These are phyloP conservation scores for Hypoxylon fuscum DNA, from an alignment of 495 filamentous ascomycete genomes.

Conservation along the genomic window DNA sequence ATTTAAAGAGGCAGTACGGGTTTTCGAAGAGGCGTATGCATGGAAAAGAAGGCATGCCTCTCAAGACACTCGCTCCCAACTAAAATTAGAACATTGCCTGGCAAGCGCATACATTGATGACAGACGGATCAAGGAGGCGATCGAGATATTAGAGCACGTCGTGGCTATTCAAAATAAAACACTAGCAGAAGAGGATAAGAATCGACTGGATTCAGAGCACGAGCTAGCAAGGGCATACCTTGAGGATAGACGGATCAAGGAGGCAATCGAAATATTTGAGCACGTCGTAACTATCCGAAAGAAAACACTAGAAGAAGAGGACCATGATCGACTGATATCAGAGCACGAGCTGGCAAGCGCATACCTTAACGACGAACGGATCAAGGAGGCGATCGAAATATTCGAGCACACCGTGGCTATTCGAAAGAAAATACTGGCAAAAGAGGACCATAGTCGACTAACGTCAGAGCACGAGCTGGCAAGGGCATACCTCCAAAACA, in stretches of 20 bases:
- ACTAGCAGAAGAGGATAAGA: neutral
- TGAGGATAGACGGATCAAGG: neutral
- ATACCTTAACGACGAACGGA: too few species aligned
- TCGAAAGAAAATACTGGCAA: too few species aligned
- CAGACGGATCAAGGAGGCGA: neutral
- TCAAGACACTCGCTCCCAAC: neutral
- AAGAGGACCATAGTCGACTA: neutral
- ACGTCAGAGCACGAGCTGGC: neutral
- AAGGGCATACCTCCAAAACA: neutral
- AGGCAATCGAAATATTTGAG: neutral
- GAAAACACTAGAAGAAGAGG: neutral
- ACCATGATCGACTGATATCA: neutral
- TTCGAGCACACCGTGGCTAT: too few species aligned
- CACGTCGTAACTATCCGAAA: neutral
- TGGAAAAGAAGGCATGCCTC: slow-evolving; percentile 28
- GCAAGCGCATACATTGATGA: neutral
- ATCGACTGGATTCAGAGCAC: neutral
- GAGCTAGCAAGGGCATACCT: neutral
- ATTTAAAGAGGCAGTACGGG: slow-evolving; percentile 44
- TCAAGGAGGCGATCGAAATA: too few species aligned
- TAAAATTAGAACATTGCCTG: neutral
- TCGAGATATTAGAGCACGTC: neutral
- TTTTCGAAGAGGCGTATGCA: slow-evolving; percentile 29
- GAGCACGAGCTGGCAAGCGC: too few species aligned
- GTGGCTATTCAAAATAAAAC: neutral